phyloP scores from a whole-genome alignment of 306 rosid species.

The Sesbania bispinosa region DNA sequence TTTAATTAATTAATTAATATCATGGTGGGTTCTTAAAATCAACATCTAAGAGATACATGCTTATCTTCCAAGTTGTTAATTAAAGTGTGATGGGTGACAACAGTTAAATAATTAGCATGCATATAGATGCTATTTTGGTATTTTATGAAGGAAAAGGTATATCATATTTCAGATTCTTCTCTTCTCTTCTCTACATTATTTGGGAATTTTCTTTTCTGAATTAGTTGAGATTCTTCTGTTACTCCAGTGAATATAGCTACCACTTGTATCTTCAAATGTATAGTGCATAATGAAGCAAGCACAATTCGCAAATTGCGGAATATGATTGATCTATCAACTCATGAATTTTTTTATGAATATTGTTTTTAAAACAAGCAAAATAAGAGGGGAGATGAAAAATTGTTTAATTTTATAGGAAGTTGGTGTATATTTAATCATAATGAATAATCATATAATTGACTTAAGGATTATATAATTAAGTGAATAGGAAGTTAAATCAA shows the following conservation, averaged over 20 bases:
- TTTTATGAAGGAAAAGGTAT: not conserved
- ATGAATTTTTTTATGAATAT: not conserved
- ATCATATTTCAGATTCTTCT: not conserved
- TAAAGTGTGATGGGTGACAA: not conserved
- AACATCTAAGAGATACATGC: not conserved
- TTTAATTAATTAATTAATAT: too few relatives aligned
- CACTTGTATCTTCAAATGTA: too few relatives aligned
- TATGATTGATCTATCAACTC: not conserved
- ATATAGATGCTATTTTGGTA: not conserved
- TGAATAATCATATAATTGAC: not conserved
- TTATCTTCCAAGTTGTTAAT: not conserved
- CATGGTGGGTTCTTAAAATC: not conserved
- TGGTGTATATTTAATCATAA: not conserved
- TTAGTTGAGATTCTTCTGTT: constrained; percentile 2
- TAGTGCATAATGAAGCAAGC: not conserved
- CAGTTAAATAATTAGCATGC: not conserved
- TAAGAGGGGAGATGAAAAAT: not conserved
- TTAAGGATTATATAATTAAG: not conserved
- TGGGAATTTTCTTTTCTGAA: not conserved
- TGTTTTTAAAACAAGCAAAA: not conserved
- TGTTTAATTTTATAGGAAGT: not conserved
- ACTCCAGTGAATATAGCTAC: not conserved
- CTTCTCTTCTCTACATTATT: not conserved
- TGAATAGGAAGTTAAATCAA: not conserved
- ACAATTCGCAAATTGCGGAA: not conserved